phyloP scores from a whole-genome alignment of 768 basidiomycete genomes.

The Termitomyces sp. region DNA sequence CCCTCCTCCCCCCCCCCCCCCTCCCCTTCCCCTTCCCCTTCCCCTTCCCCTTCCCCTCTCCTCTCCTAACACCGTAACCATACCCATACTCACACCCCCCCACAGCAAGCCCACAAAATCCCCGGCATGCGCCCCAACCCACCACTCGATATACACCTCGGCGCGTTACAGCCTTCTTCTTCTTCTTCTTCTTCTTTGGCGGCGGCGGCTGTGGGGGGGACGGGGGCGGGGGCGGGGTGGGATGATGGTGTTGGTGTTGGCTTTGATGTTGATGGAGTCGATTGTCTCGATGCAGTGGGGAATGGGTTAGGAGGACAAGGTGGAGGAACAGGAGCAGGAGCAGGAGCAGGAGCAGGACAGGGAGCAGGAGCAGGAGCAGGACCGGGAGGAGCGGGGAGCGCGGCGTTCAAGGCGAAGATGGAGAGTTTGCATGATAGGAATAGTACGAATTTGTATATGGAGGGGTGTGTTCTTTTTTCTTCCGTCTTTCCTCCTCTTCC shows the following conservation, averaged over 20 bases:
- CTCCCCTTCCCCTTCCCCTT: too few relatives aligned
- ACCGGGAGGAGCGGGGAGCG: constrained; percentile 28
- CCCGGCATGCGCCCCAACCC: constrained; percentile 52
- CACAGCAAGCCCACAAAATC: constrained; percentile 71
- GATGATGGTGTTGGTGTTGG: background rate
- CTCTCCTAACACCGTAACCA: too few relatives aligned
- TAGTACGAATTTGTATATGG: constrained; percentile 81
- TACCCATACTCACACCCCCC: too few relatives aligned
- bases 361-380: background rate
- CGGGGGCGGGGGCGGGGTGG: background rate
- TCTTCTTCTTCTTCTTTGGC: too few relatives aligned
- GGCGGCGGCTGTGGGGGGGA: too few relatives aligned
- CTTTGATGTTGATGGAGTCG: background rate
- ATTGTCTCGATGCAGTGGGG: too few relatives aligned
- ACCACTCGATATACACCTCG: constrained; percentile 5
- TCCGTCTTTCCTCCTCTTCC: background rate
- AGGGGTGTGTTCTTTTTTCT: constrained; percentile 44
- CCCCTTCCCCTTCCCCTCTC: too few relatives aligned
- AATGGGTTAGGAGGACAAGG: too few relatives aligned
- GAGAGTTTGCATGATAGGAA: constrained; percentile 62
- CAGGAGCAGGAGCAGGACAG: constrained; percentile 11
- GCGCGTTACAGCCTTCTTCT: constrained; percentile 7
- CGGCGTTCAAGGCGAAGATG: constrained; percentile 77
- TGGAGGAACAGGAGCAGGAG: constrained; percentile 16
- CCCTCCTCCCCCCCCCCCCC: too few relatives aligned